A percentile compares a stretch with the other conserved stretches of the same genome.
Conservation (phyloP, 192 early-diverging fungal species). For the Backusella mclennaniae region DNA sequence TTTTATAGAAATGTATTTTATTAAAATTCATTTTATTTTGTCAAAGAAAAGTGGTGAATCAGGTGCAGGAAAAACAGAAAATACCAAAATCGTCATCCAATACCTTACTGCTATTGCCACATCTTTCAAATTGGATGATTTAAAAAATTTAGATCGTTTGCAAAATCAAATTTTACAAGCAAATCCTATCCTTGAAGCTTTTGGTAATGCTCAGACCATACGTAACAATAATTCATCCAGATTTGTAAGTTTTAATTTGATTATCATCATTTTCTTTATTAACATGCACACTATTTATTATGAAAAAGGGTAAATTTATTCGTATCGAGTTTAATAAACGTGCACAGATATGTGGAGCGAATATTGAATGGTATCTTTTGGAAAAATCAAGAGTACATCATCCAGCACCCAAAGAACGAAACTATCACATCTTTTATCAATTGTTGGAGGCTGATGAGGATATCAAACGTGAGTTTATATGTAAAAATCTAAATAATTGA, state of each 20-base stretch:
- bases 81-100: conserved; percentile 99
- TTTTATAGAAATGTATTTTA: not conserved
- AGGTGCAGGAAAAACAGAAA: conserved; percentile 99
- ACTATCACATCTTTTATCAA: conserved; percentile 99
- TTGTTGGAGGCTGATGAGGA: conserved; percentile 82
- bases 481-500: not conserved
- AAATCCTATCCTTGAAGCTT: conserved; percentile 96
- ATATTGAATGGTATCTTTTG: conserved; percentile 96
- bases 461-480: conserved; percentile 57
- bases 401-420: conserved; percentile 89
- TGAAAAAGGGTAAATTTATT: conserved; percentile 90
- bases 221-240: conserved; percentile 99
- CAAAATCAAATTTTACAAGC: conserved; percentile 88
- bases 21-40: not conserved
- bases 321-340: conserved; percentile 91
- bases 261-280: not conserved
- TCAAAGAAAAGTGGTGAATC: conserved; percentile 79
- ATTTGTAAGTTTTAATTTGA: conserved; percentile 63
- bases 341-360: conserved; percentile 90
- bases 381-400: conserved; percentile 97
- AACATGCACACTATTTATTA: not conserved
- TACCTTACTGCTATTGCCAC: conserved; percentile 90
- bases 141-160: conserved; percentile 52
- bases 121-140: conserved; percentile 35
- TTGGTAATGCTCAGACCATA: conserved; percentile 98